These are phyloP conservation scores for Sporisorium graminicola DNA, from an alignment of 1,284 basidiomycete genomes.

Conservation along the genomic window DNA sequence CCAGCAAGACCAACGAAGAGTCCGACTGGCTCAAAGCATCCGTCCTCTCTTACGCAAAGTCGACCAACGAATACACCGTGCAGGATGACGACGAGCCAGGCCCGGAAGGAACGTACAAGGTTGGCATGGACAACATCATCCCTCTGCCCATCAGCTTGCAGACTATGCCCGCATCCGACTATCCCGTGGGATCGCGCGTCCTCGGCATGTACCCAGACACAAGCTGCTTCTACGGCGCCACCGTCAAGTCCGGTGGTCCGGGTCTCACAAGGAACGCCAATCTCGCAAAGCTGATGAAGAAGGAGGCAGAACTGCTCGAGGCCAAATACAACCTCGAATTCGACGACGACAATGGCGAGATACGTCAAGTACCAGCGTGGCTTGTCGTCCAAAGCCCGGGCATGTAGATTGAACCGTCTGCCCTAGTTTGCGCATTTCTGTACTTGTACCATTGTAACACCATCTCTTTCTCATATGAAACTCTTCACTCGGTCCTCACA, in stretches of 20 bases:
- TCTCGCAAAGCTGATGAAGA: constrained; percentile 44
- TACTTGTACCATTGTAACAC: constrained; percentile 39
- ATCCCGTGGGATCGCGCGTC: constrained; percentile 58
- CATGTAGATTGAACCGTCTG: constrained; percentile 9
- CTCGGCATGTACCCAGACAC: constrained; percentile 69
- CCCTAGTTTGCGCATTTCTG: neutral
- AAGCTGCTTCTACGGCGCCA: constrained; percentile 68
- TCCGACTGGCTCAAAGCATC: constrained; percentile 52
- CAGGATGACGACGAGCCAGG: constrained; percentile 53
- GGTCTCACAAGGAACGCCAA: constrained; percentile 42
- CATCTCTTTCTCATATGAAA: neutral
- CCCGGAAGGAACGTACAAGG: constrained; percentile 50
- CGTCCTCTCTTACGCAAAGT: constrained; percentile 41
- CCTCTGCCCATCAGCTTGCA: constrained; percentile 60
- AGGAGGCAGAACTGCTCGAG: constrained; percentile 59
- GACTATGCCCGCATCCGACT: constrained; percentile 63
- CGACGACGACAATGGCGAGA: constrained; percentile 66
- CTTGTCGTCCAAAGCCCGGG: constrained; percentile 64
- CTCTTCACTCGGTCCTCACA: neutral
- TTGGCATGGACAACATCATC: constrained; percentile 56
- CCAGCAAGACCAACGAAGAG: constrained; percentile 43
- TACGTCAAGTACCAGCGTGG: constrained; percentile 64
- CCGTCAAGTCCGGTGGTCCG: constrained; percentile 65
- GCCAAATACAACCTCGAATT: constrained; percentile 66
- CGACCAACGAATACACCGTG: constrained; percentile 44